Percentiles rank a stretch among this genome's conserved stretches.
Conservation (phyloP, 768 basidiomycete genomes). For the Calocybe indica region DNA sequence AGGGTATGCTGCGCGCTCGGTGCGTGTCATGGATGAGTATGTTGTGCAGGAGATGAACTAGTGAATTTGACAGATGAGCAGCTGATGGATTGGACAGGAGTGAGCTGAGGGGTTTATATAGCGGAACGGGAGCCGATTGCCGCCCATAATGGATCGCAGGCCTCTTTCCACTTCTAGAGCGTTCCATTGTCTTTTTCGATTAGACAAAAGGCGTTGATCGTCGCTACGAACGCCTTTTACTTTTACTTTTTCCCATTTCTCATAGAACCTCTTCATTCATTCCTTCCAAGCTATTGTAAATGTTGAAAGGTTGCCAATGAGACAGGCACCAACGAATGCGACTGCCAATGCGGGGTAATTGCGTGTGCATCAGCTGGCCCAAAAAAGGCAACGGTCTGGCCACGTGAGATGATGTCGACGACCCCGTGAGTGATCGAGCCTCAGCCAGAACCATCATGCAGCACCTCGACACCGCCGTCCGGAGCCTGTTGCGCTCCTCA, state of each 20-base stretch:
- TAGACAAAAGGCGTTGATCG: not conserved
- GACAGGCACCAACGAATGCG: not conserved
- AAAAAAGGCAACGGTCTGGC: too few relatives aligned
- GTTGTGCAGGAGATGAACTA: too few relatives aligned
- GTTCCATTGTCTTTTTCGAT: not conserved
- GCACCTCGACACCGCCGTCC: constrained; percentile 2
- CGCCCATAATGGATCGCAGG: too few relatives aligned
- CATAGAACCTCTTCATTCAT: not conserved
- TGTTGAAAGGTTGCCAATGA: not conserved
- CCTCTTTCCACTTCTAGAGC: not conserved
- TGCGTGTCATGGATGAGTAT: constrained; percentile 63
- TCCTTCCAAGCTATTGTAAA: not conserved
- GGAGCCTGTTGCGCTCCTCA: constrained; percentile 20
- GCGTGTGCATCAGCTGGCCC: too few relatives aligned
- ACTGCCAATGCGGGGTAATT: constrained; percentile 1
- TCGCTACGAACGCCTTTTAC: too few relatives aligned
- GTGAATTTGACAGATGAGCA: too few relatives aligned
- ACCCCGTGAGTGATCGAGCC: too few relatives aligned
- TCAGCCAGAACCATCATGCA: too few relatives aligned
- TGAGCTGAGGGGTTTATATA: too few relatives aligned
- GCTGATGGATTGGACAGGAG: too few relatives aligned
- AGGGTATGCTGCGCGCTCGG: constrained; percentile 65
- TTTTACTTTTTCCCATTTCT: not conserved
- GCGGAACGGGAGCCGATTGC: too few relatives aligned
- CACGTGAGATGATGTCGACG: too few relatives aligned